These are phyloP conservation scores for Sinapis alba DNA, from an alignment of 441 rosid species.

Conservation along the genomic window DNA sequence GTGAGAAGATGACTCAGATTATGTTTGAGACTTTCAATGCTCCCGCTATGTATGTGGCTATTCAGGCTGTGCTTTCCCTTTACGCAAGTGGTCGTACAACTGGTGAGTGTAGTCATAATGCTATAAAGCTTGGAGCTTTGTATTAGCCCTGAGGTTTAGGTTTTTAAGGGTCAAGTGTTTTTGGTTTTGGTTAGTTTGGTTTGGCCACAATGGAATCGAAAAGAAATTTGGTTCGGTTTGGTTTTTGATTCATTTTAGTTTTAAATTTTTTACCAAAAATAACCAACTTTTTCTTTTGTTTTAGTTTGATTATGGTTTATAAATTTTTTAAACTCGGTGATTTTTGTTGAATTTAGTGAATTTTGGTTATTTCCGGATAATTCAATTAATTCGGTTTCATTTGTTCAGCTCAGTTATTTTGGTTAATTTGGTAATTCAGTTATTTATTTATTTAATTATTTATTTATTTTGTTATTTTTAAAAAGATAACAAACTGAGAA, in stretches of 20 bases:
- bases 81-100: conserved; percentile 60
- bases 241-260: not conserved
- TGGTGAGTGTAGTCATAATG: conserved; percentile 28
- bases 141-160: not conserved
- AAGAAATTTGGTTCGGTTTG: not conserved
- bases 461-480: too few species aligned
- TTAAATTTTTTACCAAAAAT: not conserved
- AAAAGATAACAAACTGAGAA: too few species aligned
- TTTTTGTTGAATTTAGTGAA: too few species aligned
- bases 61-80: conserved; percentile 53
- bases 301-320: not conserved
- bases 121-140: not conserved
- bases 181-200: not conserved
- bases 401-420: not conserved
- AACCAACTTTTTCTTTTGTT: not conserved
- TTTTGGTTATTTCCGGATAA: not conserved
- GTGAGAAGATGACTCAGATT: conserved; percentile 51
- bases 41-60: conserved; percentile 49
- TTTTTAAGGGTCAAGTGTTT: not conserved
- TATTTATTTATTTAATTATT: too few species aligned
- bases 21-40: conserved; percentile 51
- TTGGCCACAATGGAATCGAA: not conserved
- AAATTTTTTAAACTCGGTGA: not conserved
- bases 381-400: not conserved
- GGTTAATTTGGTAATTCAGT: too few species aligned